Conservation (phyloP, 2,329 filamentous ascomycete genomes). For the Phaeosphaeria sp. region DNA sequence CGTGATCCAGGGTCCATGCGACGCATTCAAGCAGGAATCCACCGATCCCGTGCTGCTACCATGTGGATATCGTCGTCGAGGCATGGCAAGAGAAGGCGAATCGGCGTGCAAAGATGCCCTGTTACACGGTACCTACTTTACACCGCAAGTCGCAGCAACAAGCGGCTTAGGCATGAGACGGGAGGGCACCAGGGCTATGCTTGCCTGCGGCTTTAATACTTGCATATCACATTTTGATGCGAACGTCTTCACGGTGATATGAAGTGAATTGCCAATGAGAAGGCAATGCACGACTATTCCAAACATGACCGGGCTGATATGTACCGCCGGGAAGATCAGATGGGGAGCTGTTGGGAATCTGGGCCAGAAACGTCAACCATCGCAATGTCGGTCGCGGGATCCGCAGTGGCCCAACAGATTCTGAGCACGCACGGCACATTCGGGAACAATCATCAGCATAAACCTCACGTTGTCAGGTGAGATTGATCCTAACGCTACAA, state of each 20-base stretch:
- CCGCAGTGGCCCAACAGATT: neutral
- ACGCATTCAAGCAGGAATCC: neutral
- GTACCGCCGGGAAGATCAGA: constrained; percentile 4
- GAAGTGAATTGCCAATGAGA: constrained; percentile 15
- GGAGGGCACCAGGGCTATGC: neutral
- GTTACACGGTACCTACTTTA: constrained; percentile 21
- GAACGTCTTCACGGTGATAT: constrained; percentile 17
- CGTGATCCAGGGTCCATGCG: neutral
- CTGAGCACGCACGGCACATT: neutral
- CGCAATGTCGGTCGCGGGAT: neutral
- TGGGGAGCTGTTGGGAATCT: neutral
- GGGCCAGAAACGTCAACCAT: neutral
- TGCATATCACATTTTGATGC: constrained; percentile 24
- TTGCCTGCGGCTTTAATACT: constrained; percentile 18
- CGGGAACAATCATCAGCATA: neutral
- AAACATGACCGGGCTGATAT: constrained; percentile 23
- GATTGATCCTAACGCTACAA: neutral
- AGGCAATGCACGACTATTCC: constrained; percentile 12
- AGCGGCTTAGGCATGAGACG: neutral
- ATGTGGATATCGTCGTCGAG: constrained; percentile 15
- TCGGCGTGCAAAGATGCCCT: constrained; percentile 36
- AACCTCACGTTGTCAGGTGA: constrained; percentile 3
- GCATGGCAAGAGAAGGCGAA: constrained; percentile 32
- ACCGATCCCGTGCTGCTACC: neutral
- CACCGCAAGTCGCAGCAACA: constrained; percentile 19